Base-by-base conservation (phyloP, 2,329 filamentous ascomycete species). In the Canariomyces notabilis region DNA sequence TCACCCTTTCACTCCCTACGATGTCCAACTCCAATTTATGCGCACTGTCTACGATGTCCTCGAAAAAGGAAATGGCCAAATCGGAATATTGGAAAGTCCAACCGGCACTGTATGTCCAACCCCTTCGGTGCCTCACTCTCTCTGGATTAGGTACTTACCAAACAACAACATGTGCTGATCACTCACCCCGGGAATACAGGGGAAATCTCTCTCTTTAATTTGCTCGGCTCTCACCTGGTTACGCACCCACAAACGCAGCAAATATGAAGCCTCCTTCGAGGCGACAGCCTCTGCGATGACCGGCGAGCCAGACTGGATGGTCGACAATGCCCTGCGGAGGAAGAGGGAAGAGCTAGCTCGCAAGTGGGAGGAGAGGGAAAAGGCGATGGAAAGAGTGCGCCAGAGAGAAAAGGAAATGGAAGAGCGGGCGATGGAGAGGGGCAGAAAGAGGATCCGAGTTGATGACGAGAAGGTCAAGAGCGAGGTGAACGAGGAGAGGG, bases 31-130 rank as follows among this genome's bases (percentile, higher is more conserved):
- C 36, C 73, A 91, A 56, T 94, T 96, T 61, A 96, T 96, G 90
- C 81, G 75, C 55, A 78, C 85, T 1, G 76, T 93, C 5, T 95
- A 95, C 61, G 69, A 80, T 40, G 87, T 89, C 50, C 77, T 95
- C 20, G 82, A 94, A 56, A 60, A 60, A 19, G 77, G 78, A 4
- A 65, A 85, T 34, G 84, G 87, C 7, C 87, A 90, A 60, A 75
- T 95, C 37, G 90, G 87, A 22, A 89, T 96, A 35, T 83, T 96
- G 37, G 90, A 96, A 62, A 95, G 88, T 37, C 90, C 90, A n/a
- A 96, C 90, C 34, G 90, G 90, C 64, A 85, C 80, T 52, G 76
- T 77, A 61, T 54, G 68, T 66, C 3, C 11, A 8, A 19, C 7
- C 22, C 29, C 8, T 12, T 32, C 22, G 19, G 19, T 8, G 20